Evolutionary conservation across 2,329 filamentous ascomycete species (phyloP), one percentile per base, ranked within the genome.

Genomic region (Trichocomaceae sp.): DNA sequence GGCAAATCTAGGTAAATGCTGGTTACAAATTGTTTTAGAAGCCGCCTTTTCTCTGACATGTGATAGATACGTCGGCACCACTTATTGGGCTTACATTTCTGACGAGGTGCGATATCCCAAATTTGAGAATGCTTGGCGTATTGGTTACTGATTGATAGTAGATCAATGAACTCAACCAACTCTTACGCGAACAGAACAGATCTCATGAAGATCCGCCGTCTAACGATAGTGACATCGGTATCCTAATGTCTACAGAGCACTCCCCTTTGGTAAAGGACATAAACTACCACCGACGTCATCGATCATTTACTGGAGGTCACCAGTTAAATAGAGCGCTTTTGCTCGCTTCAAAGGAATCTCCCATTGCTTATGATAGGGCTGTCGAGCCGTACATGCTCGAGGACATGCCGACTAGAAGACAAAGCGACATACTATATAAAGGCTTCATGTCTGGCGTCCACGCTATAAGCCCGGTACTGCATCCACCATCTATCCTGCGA

Each of bases 381-480:
- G 66, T 75, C 10, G 66, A 72, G 39, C 65, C 69, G 2, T 68
- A 75, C 29, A 71, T 75, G 68, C 65, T 75, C 1, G 65, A 72
- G 17, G 63, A 70, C 49, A 62, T 76, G 10, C 75, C 75, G 7
- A 71, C 72, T 1, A 72, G 69, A 60, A 64, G 69, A 23, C 73
- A 77, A 59, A 76, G 74, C 48, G 72, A 76, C 60, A 69, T 77
- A 19, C 60, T 77, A 15, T 76, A 75, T 56, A 72, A 72, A 59
- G 72, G 71, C 1, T 77, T 75, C 59, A 73, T 77, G 66, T 74
- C 73, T 23, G 74, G 73, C 1, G 62, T 76, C 13, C 74, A 77
- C 56, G 72, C 74, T 7, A 71, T 77, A 54, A 72, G 72, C 48
- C 75, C 75, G 0, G 65, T 77, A 22, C 55, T 76, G 7, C 71